These are phyloP conservation scores for Mycena galericulata DNA, from an alignment of 768 basidiomycete genomes.

Conservation along the genomic window DNA sequence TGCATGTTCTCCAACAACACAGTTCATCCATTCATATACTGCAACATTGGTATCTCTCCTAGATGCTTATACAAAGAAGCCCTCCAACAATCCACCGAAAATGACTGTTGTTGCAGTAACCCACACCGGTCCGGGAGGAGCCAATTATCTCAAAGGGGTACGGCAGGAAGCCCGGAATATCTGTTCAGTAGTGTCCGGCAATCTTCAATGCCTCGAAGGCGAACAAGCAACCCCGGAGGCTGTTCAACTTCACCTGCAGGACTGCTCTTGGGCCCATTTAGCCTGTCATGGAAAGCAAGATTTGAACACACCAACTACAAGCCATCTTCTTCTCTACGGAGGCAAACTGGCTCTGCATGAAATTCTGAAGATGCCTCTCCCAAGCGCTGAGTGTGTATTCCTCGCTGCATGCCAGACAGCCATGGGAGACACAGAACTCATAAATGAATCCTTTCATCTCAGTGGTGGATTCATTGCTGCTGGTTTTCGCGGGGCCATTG, in stretches of 20 bases:
- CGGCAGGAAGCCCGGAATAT: neutral
- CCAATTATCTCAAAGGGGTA: neutral
- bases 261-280: slow-evolving; percentile 13
- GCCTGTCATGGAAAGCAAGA: slow-evolving; percentile 14
- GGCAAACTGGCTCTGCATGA: neutral
- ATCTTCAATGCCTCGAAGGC: neutral
- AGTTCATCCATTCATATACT: slow-evolving; percentile 34
- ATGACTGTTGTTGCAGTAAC: slow-evolving; percentile 5
- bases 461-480: too few relatives aligned
- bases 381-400: slow-evolving; percentile 9
- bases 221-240: neutral
- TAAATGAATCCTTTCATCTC: too few relatives aligned
- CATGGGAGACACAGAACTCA: too few relatives aligned
- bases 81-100: neutral
- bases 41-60: slow-evolving; percentile 29
- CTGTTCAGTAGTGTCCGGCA: neutral
- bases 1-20: slow-evolving; percentile 25
- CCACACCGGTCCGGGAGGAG: neutral
- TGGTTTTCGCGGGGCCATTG: too few relatives aligned
- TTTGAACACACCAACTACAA: neutral
- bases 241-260: neutral
- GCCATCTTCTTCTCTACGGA: slow-evolving; percentile 2
- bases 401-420: slow-evolving; percentile 17
- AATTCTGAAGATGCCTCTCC: neutral
- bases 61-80: neutral